Evolutionary conservation across 441 rosid species (phyloP).

Genomic region (Breynia disticha): DNA sequence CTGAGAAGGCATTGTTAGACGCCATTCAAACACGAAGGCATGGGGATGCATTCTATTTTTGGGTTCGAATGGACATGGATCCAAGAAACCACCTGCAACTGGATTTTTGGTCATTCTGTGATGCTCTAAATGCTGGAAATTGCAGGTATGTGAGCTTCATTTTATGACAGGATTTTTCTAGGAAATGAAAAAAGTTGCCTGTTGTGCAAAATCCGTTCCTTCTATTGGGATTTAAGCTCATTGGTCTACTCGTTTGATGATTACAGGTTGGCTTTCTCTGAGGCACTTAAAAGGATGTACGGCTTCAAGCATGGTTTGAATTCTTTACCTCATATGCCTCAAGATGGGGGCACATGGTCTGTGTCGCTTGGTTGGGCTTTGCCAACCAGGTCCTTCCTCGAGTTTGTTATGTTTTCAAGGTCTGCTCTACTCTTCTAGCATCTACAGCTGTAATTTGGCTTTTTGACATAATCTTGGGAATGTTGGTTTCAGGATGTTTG

Average conservation of each 20-base stretch:
- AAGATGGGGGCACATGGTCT: conserved; percentile 89
- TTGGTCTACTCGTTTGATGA: conserved; percentile 13
- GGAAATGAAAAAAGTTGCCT: neutral
- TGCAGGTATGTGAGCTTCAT: conserved; percentile 53
- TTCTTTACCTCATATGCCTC: conserved; percentile 77
- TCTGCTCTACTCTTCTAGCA: conserved; percentile 12
- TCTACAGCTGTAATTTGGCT: neutral
- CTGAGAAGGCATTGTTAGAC: conserved; percentile 64
- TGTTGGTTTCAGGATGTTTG: conserved; percentile 62
- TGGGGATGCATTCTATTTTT: conserved; percentile 84
- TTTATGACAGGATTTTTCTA: neutral
- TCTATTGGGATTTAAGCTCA: conserved; percentile 11
- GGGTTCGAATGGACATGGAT: conserved; percentile 94
- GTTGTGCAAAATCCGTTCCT: neutral
- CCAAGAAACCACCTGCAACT: conserved; percentile 56
- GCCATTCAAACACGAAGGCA: conserved; percentile 52
- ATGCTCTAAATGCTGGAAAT: conserved; percentile 90
- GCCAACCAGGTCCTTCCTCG: conserved; percentile 93
- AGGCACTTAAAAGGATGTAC: conserved; percentile 72
- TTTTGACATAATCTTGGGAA: conserved; percentile 3
- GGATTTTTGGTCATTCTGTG: conserved; percentile 96
- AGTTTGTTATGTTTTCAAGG: conserved; percentile 97
- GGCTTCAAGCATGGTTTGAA: conserved; percentile 41
- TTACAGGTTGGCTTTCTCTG: conserved; percentile 68
- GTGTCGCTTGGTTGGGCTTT: conserved; percentile 88